Evolutionary conservation across 2,329 filamentous ascomycete genomes (phyloP), one percentile per base, ranked within the genome.

Genomic region (Venturia aucupariae): DNA sequence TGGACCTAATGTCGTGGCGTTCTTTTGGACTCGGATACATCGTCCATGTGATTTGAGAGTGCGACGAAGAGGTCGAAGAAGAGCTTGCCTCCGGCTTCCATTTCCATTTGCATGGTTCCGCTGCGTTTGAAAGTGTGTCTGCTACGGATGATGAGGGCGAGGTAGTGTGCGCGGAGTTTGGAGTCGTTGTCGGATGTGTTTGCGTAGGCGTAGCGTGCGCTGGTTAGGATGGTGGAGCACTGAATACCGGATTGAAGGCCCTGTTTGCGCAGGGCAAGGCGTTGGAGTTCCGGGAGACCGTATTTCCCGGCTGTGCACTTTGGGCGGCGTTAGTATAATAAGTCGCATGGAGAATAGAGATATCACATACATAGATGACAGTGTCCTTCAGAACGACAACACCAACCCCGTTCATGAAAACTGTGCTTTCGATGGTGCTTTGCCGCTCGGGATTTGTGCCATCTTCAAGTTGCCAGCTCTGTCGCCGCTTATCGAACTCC

Each of bases 21-120:
- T 15, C 39, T 35, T 35, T 35, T 35, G 27, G 27, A 7, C 30
- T 35, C 46, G n/a, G 51, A 55, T 10, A 64, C 4, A 46, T 64
- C 63, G 57, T 64, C 90, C 72, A 96, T 89, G 73, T 96, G 90
- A 74, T 96, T 96, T 77, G 90, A 92, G 77, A 96, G 85, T 22
- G 92, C 91, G 61, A 96, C 92, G 74, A 96, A 97, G 55, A 96
- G 81, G 73, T 96, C 92, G 73, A 96, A 97, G 79, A 96, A 96
- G 66, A 96, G 81, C 72, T 89, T 89, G 63, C 90, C 90, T 35
- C 92, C 92, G 67, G 86, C 85, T 75, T 89, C 89, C 92, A 97
- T 96, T 79, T 96, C 92, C 69, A 90, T 85, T 77, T 96, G 92
- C 92, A 96, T 96, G 3, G 92, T 96, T 64, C 92, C 91, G 76